A percentile compares a stretch with the other conserved stretches of the same genome.
Evolutionary conservation across 768 basidiomycete species (phyloP).

Genomic region (Trametes meyenii): DNA sequence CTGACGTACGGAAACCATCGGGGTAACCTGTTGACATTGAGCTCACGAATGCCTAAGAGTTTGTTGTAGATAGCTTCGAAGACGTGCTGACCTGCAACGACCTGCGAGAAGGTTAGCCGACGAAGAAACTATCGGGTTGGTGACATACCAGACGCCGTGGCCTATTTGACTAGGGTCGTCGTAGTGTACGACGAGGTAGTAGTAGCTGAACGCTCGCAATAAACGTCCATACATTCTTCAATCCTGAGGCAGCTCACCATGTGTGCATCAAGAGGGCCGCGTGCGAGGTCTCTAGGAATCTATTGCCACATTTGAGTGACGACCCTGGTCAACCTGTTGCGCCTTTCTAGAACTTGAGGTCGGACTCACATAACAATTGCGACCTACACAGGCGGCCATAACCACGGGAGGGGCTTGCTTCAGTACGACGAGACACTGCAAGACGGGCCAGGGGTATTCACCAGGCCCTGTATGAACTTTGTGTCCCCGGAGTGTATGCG

Average conservation of each 20-base stretch:
- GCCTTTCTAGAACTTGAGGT: background rate
- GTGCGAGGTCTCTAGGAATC: background rate
- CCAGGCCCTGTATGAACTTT: background rate
- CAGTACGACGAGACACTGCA: background rate
- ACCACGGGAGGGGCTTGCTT: background rate
- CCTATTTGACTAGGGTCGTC: background rate
- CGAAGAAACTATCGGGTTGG: background rate
- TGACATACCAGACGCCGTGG: background rate
- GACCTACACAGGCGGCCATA: background rate
- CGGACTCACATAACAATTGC: background rate
- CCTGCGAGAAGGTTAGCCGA: background rate
- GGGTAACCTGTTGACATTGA: no score
- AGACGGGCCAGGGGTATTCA: background rate
- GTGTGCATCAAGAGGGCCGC: background rate
- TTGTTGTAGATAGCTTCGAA: background rate
- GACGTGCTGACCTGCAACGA: background rate
- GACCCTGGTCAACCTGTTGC: background rate
- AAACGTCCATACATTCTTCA: background rate
- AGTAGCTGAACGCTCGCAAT: background rate
- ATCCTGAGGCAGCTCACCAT: background rate
- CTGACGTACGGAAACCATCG: no score
- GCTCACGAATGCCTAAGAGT: background rate
- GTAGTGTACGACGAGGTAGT: constrained; percentile 2
- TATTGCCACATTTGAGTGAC: background rate
- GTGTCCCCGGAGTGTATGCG: background rate